Base-by-base conservation (phyloP, 768 basidiomycete species). In the Boletales sp. region DNA sequence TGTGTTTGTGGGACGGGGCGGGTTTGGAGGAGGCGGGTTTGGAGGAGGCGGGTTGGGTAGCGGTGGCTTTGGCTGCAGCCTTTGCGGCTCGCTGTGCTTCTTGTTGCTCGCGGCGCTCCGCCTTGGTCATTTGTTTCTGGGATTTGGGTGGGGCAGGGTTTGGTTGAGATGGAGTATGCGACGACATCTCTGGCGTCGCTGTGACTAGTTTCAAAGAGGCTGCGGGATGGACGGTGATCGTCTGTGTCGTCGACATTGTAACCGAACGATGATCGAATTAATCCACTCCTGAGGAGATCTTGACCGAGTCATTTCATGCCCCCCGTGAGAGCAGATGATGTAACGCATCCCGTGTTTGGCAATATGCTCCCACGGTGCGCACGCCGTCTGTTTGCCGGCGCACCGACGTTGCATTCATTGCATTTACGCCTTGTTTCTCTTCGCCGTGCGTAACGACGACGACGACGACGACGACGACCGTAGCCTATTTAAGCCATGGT, bases 11-110 rank as follows among this genome's bases (percentile, higher is more conserved):
- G 43, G 69, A 60, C 32, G 52, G 39, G 30, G 57, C 11, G 35
- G 61, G 53, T 29, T 57, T 27, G 43, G 69, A 58, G 50, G 71
- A 55, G 24, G 66, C 52, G 2, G 64, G 55, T 36, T 61, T 65
- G 3, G 69, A 60, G 32, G 52, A 40, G 31, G 57, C 13, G 35
- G 61, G 53, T 29, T 57, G 55, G 2, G 17, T 48, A 37, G 60
- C 50, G 47, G 66, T 42, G 48, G 70, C 59, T 74, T 84, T 62
- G 64, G 73, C 52, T 14, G 71, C 72, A 2, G 73, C 74, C 68
- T 91, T 91, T n/a, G 86, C 86, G 10, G 88, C 89, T 45, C 88
- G 77, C 61, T 92, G 87, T 55, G 74, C 76, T 64, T 90, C 88
- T 65, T 91, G 89, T 14, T 87, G 74, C 60, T 87, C 89, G 57